Percentiles rank a stretch among this genome's conserved stretches.
phyloP scores from a whole-genome alignment of 768 basidiomycete genomes.

The Termitomyces bulborhizus region DNA sequence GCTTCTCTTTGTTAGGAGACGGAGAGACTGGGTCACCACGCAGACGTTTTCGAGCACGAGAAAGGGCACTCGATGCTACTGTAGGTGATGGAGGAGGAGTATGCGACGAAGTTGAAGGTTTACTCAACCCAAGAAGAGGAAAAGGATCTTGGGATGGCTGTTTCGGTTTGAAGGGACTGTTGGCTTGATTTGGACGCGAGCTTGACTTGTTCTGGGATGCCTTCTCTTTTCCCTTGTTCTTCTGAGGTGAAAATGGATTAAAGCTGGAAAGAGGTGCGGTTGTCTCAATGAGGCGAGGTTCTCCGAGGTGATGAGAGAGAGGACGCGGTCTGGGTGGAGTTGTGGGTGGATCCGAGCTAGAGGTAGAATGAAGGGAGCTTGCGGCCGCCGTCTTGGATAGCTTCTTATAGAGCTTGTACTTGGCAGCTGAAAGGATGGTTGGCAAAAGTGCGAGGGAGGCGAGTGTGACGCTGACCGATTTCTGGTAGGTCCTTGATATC shows the following conservation, averaged over 20 bases:
- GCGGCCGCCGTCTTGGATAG: constrained; percentile 45
- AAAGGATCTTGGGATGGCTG: constrained; percentile 34
- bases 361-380: constrained; percentile 10
- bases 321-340: constrained; percentile 29
- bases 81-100: constrained; percentile 20
- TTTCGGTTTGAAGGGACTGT: constrained; percentile 34
- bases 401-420: constrained; percentile 79
- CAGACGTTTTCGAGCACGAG: constrained; percentile 72
- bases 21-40: constrained; percentile 82
- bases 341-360: constrained; percentile 25
- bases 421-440: constrained; percentile 46
- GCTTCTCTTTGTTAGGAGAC: constrained; percentile 74
- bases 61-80: constrained; percentile 39
- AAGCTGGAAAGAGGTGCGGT: constrained; percentile 49
- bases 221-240: constrained; percentile 49
- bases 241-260: constrained; percentile 79
- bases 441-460: constrained; percentile 7
- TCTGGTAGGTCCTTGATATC: constrained; percentile 59
- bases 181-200: constrained; percentile 34
- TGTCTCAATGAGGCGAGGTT: constrained; percentile 44
- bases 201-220: constrained; percentile 12
- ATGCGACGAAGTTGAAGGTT: constrained; percentile 16
- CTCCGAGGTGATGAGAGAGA: constrained; percentile 29
- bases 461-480: constrained; percentile 46
- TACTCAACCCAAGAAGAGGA: constrained; percentile 22